Base-by-base conservation (phyloP, 2,329 filamentous ascomycete species). In the Dendryphion nanum region DNA sequence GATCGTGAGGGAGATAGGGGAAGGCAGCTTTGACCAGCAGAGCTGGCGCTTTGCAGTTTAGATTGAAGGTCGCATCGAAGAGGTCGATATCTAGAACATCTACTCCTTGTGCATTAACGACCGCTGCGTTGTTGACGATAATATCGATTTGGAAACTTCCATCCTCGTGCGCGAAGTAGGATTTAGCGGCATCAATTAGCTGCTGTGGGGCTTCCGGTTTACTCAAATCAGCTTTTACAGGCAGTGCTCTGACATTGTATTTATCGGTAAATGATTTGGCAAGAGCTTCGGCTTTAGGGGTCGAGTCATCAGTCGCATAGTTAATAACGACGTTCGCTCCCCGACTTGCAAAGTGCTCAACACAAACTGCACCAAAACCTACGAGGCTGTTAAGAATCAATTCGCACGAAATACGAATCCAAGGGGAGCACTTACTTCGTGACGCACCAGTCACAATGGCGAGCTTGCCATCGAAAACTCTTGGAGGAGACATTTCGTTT, bases 371-470 rank as follows among this genome's bases (percentile, higher is more conserved):
- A 26, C 23, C 23, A 26, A 26, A n/a, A n/a, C 23, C 23, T 26
- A 26, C 2, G 23, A 10, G n/a, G n/a, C n/a, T n/a, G n/a, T n/a
- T n/a, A n/a, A n/a, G n/a, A n/a, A n/a, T n/a, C n/a, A n/a, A n/a
- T n/a, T n/a, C n/a, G n/a, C n/a, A n/a, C n/a, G n/a, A n/a, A n/a
- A n/a, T n/a, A n/a, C n/a, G n/a, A n/a, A n/a, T n/a, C n/a, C n/a
- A n/a, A n/a, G n/a, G n/a, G n/a, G n/a, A n/a, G 3, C 10, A 38
- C 53, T 46, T 70, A 86, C 86, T 85, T 72, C 86, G 71, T 37
- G 85, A 87, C 41, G 80, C 83, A 37, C 86, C 86, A 2, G 86
- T 90, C 38, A 90, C 73, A 49, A 91, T 81, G 38, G 79, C 86
- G 38, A 89, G 71, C 65, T 89, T 89, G 48, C 83, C 83, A 57